Evolutionary conservation across 2,329 filamentous ascomycete species (phyloP).

Genomic region (Colletotrichum sp.): DNA sequence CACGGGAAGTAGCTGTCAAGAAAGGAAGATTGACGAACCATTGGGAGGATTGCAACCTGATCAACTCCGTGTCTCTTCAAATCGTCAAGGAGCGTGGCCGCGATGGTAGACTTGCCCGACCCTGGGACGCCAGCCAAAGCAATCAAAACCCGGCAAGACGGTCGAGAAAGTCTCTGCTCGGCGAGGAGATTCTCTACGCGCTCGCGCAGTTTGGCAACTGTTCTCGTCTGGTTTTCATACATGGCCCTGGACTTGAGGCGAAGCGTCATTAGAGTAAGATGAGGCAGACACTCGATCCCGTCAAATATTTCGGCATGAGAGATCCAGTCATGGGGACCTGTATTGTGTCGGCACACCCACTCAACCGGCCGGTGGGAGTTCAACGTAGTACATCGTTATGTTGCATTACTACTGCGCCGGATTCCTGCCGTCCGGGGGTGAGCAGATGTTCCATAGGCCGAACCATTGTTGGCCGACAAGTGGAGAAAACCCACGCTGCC

Average conservation of each 20-base stretch:
- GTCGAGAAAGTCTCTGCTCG: not conserved
- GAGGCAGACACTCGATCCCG: not conserved
- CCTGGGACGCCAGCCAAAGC: slow-evolving; percentile 33
- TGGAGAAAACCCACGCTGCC: not conserved
- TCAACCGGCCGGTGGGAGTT: not conserved
- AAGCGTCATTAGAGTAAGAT: not conserved
- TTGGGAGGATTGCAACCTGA: slow-evolving; percentile 26
- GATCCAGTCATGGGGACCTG: not conserved
- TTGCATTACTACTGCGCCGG: not conserved
- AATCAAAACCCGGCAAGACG: slow-evolving; percentile 26
- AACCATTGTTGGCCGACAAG: not conserved
- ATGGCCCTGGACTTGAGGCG: not conserved
- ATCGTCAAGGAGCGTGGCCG: slow-evolving; percentile 20
- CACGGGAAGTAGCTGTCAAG: not conserved
- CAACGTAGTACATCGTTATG: not conserved
- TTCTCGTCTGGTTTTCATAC: not conserved
- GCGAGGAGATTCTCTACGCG: slow-evolving; percentile 10
- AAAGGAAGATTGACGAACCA: slow-evolving; percentile 21
- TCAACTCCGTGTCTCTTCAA: slow-evolving; percentile 16
- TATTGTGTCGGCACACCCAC: not conserved
- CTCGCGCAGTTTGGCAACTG: not conserved
- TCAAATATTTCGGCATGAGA: not conserved
- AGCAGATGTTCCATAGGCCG: not conserved
- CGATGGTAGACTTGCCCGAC: slow-evolving; percentile 31
- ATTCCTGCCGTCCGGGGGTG: not conserved